These are phyloP conservation scores for Chaetoceros muelleri DNA, from an alignment of 108 stramenopile species.

Conservation along the genomic window DNA sequence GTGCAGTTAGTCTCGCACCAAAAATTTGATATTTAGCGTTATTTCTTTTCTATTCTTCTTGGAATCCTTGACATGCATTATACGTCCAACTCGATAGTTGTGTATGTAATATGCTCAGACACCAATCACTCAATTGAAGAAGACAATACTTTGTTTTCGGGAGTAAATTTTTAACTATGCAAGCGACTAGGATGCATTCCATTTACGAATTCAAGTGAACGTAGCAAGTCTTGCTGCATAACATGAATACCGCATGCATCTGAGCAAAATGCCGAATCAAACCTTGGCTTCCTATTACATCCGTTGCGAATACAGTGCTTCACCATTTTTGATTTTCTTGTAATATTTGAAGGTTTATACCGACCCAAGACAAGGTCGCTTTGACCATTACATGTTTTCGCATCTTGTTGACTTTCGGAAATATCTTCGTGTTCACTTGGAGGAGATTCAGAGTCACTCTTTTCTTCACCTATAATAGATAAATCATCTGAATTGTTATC, in stretches of 20 bases:
- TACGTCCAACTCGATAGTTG: no score
- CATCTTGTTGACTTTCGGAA: neutral
- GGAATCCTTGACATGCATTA: no score
- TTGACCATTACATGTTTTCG: neutral
- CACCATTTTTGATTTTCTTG: neutral
- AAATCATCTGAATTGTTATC: neutral
- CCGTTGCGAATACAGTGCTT: conserved; percentile 31
- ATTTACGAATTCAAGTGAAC: conserved; percentile 45
- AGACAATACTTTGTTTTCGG: no score
- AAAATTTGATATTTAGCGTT: neutral
- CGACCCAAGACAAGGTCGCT: neutral
- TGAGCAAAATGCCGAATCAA: conserved; percentile 79
- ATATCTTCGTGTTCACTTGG: neutral
- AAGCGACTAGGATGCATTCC: conserved; percentile 58
- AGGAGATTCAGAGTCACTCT: no score
- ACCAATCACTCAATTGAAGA: no score
- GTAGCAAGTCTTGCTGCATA: conserved; percentile 57
- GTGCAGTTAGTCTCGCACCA: conserved; percentile 27
- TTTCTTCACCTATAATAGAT: neutral
- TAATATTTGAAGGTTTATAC: no score
- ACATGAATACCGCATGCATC: conserved; percentile 66
- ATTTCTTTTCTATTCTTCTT: neutral
- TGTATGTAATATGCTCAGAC: no score
- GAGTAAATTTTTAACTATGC: conserved; percentile 24
- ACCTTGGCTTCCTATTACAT: conserved; percentile 43